Conservation (phyloP, 352 stramenopile species). For the Bremia lactucae region DNA sequence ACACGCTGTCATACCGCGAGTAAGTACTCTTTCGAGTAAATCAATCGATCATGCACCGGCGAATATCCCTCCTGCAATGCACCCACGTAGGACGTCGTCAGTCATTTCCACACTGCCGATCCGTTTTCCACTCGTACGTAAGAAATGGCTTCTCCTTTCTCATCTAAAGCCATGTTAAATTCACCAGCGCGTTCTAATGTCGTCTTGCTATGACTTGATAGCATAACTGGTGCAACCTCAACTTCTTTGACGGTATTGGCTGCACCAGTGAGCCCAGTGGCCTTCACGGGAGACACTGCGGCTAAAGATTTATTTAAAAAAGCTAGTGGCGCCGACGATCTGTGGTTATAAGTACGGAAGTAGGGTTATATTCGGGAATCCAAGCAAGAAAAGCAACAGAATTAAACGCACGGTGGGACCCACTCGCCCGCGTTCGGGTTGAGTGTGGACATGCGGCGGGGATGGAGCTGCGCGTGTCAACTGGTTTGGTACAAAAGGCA, state of each 20-base stretch:
- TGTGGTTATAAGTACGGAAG: slow-evolving; percentile 3
- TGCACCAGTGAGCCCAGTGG: neutral
- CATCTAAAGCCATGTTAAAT: slow-evolving; percentile 11
- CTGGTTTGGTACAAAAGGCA: too few species aligned
- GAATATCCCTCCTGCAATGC: slow-evolving; percentile 21
- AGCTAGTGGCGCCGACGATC: slow-evolving; percentile 22
- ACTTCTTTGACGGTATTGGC: neutral
- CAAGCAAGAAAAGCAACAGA: neutral
- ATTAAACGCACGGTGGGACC: slow-evolving; percentile 48
- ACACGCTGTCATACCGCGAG: slow-evolving; percentile 20
- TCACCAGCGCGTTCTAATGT: slow-evolving; percentile 6
- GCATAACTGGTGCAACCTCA: neutral
- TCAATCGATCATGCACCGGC: slow-evolving; percentile 26
- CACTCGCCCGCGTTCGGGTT: slow-evolving; percentile 81
- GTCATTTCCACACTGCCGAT: neutral
- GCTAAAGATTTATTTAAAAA: slow-evolving; percentile 9
- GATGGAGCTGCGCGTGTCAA: too few species aligned
- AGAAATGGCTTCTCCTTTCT: slow-evolving; percentile 22
- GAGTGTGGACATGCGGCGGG: slow-evolving; percentile 45
- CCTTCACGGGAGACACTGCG: slow-evolving; percentile 9
- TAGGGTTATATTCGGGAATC: neutral
- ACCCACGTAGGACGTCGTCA: slow-evolving; percentile 3
- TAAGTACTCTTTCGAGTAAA: slow-evolving; percentile 61
- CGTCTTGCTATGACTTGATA: slow-evolving; percentile 9
- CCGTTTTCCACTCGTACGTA: slow-evolving; percentile 14